Percentiles rank a stretch among this genome's conserved stretches.
Conservation (phyloP, 2,329 filamentous ascomycete genomes). For the Stagonosporopsis tanaceti region DNA sequence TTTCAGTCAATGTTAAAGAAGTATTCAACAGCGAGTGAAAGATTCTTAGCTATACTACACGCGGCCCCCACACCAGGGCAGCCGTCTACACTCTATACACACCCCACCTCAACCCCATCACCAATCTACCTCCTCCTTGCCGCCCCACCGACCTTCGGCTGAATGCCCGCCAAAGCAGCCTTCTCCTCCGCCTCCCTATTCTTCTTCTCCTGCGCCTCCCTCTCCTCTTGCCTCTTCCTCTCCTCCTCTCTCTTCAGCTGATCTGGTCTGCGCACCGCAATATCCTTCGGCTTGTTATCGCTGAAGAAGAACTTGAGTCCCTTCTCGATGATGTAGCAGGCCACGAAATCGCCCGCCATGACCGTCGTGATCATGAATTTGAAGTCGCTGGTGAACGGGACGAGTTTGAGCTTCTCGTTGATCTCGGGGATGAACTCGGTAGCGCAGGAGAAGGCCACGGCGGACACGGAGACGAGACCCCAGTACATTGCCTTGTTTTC, state of each 20-base stretch:
- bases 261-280: conserved; percentile 84
- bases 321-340: conserved; percentile 88
- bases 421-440: conserved; percentile 96
- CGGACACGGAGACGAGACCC: conserved; percentile 88
- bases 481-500: conserved; percentile 99
- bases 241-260: conserved; percentile 80
- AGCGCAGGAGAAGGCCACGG: conserved; percentile 90
- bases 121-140: neutral
- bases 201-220: conserved; percentile 46
- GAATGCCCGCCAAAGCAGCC: conserved; percentile 26
- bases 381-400: conserved; percentile 89
- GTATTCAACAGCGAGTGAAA: no score
- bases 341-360: conserved; percentile 88
- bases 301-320: conserved; percentile 85
- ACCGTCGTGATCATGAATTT: conserved; percentile 82
- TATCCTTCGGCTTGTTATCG: conserved; percentile 92
- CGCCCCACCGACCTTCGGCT: neutral
- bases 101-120: neutral
- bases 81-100: neutral
- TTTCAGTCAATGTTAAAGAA: no score
- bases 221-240: conserved; percentile 68
- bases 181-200: conserved; percentile 43
- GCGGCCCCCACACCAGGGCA: no score
- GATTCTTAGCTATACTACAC: no score
- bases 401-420: conserved; percentile 90